Base-by-base conservation (phyloP, 805 yeast genomes). In the Candida endomychidarum region DNA sequence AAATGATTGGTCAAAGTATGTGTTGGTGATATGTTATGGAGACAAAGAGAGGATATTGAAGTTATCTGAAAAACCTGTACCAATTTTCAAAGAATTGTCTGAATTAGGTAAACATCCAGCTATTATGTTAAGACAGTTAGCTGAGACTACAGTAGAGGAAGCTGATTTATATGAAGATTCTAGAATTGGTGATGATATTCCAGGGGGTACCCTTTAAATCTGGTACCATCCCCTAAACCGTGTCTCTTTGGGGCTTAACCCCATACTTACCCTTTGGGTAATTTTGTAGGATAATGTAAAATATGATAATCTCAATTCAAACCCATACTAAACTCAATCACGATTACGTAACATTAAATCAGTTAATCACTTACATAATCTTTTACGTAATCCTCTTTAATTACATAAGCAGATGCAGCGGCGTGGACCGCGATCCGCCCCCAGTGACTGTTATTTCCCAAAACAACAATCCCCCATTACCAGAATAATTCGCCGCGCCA, bases 61-160 rank as follows among this genome's bases (percentile, higher is more conserved):
- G 26, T 69, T 86, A 47, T 86, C 87, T 19, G 99, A 91, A 55
- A 85, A 80, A 58, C 99, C 99, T 0, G 95, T 91, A 6, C 68
- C 77, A 25, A 81, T 89, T 8, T 87, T 88, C 57, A 85, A 87
- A 58, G 95, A 85, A 53, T 69, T 91, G 18, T 88, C 81, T 56
- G 96, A 86, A 45, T 75, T 80, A 42, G 96, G 96, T 1, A 74
- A 83, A 49, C 86, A 84, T 55, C 97, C 98, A 0, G 86, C 93
- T 1, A 88, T 90, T 44, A 90, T 90, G 96, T 72, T 90, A 31
- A 69, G 98, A 50, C 93, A 87, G 50, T 74, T 83, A 37, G 95
- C 89, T 47, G 41, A 59, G 14, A 54, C 47, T 12, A 42, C 45
- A 19, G 48, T 49, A 9, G 50, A 47, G n/a, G 65, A 60, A 37